These are phyloP conservation scores for Ilex paraguariensis DNA, from an alignment of 305 asterid species.

Conservation along the genomic window DNA sequence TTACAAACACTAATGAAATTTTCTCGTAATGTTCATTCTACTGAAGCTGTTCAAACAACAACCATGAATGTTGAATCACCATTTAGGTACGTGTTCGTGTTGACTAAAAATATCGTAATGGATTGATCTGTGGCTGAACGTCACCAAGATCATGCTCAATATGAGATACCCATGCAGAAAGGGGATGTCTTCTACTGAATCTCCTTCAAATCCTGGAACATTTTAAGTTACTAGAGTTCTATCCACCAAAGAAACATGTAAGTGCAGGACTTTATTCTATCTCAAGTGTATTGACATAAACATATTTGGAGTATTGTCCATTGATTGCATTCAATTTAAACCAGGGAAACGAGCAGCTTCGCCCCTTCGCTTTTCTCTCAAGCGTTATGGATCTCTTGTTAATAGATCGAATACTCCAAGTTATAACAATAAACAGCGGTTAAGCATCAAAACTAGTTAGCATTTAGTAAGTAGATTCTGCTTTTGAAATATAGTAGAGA, in stretches of 20 bases:
- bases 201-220: conserved; percentile 30
- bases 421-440: conserved; percentile 31
- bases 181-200: conserved; percentile 26
- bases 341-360: conserved; percentile 51
- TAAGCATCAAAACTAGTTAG: conserved; percentile 23
- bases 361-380: conserved; percentile 44
- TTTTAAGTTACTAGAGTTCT: conserved; percentile 42
- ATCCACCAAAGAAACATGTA: conserved; percentile 52
- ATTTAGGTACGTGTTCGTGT: conserved; percentile 32
- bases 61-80: conserved; percentile 25
- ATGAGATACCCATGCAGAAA: conserved; percentile 34
- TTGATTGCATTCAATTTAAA: conserved; percentile 1
- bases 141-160: conserved; percentile 9
- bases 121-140: background rate
- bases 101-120: background rate
- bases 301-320: background rate
- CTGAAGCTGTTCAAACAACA: conserved; percentile 42
- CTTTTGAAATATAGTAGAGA: no score
- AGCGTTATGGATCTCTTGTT: conserved; percentile 49
- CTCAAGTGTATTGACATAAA: background rate
- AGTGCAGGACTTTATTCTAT: conserved; percentile 2
- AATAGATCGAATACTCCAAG: conserved; percentile 34
- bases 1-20: background rate
- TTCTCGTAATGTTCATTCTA: conserved; percentile 31
- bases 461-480: background rate